phyloP scores from a whole-genome alignment of 1,284 basidiomycete species.

The Puccinia horiana region DNA sequence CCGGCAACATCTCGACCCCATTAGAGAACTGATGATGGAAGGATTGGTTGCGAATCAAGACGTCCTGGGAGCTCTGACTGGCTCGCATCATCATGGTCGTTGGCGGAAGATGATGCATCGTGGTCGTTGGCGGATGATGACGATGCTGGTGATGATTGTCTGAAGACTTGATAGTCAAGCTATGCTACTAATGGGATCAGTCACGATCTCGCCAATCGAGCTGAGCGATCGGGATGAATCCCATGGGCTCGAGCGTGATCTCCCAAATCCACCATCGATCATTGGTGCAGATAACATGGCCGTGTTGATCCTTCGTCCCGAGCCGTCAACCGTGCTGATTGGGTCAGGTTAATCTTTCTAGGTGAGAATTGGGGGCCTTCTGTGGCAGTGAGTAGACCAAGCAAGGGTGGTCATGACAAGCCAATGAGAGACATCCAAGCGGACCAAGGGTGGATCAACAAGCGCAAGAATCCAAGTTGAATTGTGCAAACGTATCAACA shows the following conservation, averaged over 20 bases:
- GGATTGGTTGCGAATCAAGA: slow-evolving; percentile 6
- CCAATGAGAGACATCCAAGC: slow-evolving; percentile 27
- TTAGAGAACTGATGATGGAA: slow-evolving; percentile 34
- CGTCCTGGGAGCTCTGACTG: slow-evolving; percentile 23
- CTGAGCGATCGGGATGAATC: slow-evolving; percentile 47
- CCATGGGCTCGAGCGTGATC: slow-evolving; percentile 44
- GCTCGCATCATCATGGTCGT: slow-evolving; percentile 2
- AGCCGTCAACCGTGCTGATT: slow-evolving; percentile 43
- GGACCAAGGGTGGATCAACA: slow-evolving; percentile 25
- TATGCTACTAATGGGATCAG: slow-evolving; percentile 21
- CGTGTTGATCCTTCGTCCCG: slow-evolving; percentile 10
- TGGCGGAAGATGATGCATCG: too few relatives aligned
- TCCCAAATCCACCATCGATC: slow-evolving; percentile 23
- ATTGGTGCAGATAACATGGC: slow-evolving; percentile 46
- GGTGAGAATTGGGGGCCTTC: slow-evolving; percentile 18
- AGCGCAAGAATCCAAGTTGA: slow-evolving; percentile 26
- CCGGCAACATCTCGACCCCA: background rate
- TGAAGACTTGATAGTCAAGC: slow-evolving; percentile 10
- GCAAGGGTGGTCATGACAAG: slow-evolving; percentile 39
- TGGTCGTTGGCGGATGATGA: too few relatives aligned
- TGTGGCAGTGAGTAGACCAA: background rate
- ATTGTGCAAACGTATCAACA: slow-evolving; percentile 7
- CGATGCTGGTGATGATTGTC: background rate
- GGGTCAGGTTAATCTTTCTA: slow-evolving; percentile 31
- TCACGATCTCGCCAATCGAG: slow-evolving; percentile 48